Percentiles rank a stretch among this genome's conserved stretches.
Conservation (phyloP, 306 rosid species). For the Potentilla sterilis region DNA sequence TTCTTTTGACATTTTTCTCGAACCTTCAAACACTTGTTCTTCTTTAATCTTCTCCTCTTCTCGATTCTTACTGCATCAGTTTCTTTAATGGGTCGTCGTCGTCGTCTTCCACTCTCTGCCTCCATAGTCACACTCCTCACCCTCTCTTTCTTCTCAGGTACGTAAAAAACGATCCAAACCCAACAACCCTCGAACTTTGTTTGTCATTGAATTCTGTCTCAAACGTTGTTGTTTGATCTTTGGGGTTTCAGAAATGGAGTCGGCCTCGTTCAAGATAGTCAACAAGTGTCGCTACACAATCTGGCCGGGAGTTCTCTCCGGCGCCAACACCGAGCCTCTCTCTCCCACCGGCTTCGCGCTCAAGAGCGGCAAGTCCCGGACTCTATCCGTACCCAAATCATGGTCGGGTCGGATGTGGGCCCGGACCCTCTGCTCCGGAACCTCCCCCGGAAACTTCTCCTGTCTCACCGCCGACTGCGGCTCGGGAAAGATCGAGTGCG, state of each 20-base stretch:
- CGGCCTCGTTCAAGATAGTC: constrained; percentile 69
- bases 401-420: constrained; percentile 99
- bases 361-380: constrained; percentile 49
- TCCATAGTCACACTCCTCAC: constrained; percentile 35
- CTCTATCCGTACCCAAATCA: constrained; percentile 48
- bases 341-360: constrained; percentile 81
- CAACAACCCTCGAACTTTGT: background rate
- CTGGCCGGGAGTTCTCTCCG: constrained; percentile 92
- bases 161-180: background rate
- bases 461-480: constrained; percentile 89
- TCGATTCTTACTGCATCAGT: background rate
- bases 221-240: constrained; percentile 11
- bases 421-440: constrained; percentile 61
- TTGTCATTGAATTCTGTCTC: background rate
- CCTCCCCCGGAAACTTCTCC: constrained; percentile 54
- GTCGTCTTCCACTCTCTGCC: constrained; percentile 36
- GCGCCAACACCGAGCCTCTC: constrained; percentile 66
- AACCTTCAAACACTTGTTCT: background rate
- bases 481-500: constrained; percentile 64
- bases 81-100: constrained; percentile 45
- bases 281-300: constrained; percentile 79
- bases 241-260: constrained; percentile 43
- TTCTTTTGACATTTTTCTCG: constrained; percentile 21
- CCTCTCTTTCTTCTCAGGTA: constrained; percentile 62
- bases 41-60: background rate